Evolutionary conservation across 495 filamentous ascomycete genomes (phyloP), one percentile per base, ranked within the genome.

Genomic region (Hypoxylon subgilvum): DNA sequence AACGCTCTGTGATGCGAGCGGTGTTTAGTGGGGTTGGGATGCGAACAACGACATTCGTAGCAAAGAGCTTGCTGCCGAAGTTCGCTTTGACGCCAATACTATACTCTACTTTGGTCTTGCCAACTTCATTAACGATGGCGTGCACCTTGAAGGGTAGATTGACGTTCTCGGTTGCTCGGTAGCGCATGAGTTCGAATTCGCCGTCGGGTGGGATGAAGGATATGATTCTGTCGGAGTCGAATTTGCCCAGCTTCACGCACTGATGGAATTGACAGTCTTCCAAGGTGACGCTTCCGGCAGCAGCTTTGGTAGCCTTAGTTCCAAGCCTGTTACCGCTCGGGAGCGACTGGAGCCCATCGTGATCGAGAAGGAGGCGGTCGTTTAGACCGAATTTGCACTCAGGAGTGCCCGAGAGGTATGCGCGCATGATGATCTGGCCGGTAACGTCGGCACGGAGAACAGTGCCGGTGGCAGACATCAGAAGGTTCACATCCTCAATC

Each of bases 331-430:
- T 91, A 1, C 89, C 89, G 14, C 84, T 85, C 19, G 84, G 87
- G n/a, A 84, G 69, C 36, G 74, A 82, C 16, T 74, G 82, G 23
- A 88, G 76, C 36, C 74, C 84, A 66, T 91, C 89, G 35, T 89
- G 86, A 57, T 97, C 95, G 4, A 99, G 79, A 0, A 97, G 82
- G 3, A 99, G 80, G 0, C 94, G 91, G 71, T 99, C 95, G 71
- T 99, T 99, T 30, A 99, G 86, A 4, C 95, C 95, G 66, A 99
- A 99, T 75, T 99, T 99, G 82, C 95, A 99, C 74, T 99, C 95
- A 2, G 95, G 95, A 0, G 92, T 97, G 17, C 95, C 95, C 42
- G 88, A 87, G 23, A 99, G 88, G 67, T 99, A 99, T 53, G 95
- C 95, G 46, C 95, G 92, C 95, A 99, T 99, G 61, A 97, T 84